phyloP scores from a whole-genome alignment of 805 yeast species.

The Kodamaea nitidulidarum region DNA sequence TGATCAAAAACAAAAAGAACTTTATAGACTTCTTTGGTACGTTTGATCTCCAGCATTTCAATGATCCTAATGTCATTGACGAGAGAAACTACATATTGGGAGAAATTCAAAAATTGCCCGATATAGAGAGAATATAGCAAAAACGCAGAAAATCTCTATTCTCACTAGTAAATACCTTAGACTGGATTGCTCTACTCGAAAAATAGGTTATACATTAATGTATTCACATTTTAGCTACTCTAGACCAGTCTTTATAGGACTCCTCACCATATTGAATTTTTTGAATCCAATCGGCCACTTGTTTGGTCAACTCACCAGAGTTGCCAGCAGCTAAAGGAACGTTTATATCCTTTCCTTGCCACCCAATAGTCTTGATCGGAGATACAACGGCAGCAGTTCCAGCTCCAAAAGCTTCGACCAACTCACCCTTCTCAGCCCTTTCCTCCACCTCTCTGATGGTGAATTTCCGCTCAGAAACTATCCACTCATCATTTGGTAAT shows the following conservation, averaged over 20 bases:
- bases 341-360: conserved; percentile 62
- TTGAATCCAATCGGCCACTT: conserved; percentile 80
- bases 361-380: conserved; percentile 86
- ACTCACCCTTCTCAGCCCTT: conserved; percentile 72
- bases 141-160: background rate
- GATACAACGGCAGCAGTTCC: conserved; percentile 98
- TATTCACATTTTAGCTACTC: conserved; percentile 25
- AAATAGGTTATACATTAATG: no score
- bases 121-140: conserved; percentile 35
- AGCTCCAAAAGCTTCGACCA: conserved; percentile 92
- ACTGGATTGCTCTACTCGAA: background rate
- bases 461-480: conserved; percentile 74
- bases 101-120: conserved; percentile 70
- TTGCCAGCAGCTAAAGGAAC: conserved; percentile 82
- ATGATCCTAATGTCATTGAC: conserved; percentile 62
- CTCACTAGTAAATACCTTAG: no score
- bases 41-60: conserved; percentile 60
- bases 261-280: conserved; percentile 87
- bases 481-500: conserved; percentile 76
- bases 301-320: conserved; percentile 76
- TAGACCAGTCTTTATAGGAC: conserved; percentile 55
- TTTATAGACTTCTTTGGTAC: conserved; percentile 63
- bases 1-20: conserved; percentile 78
- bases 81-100: conserved; percentile 79
- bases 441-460: conserved; percentile 78